A percentile compares a stretch with the other conserved stretches of the same genome.
phyloP scores from a whole-genome alignment of 1,139 yeast genomes.

The Hyphopichia burtonii region DNA sequence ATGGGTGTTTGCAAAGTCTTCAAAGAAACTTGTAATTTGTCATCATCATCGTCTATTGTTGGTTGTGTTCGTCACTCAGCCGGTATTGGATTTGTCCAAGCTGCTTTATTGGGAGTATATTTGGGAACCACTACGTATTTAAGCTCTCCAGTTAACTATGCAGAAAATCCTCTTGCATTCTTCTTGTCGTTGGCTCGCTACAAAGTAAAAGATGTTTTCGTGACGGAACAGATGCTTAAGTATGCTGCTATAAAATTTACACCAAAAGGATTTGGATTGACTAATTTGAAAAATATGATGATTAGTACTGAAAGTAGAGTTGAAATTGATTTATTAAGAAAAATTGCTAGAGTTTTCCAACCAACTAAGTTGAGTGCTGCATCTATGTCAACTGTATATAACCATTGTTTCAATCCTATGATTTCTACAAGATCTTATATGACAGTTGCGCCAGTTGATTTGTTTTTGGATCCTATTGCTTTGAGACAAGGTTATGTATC shows the following conservation, averaged over 20 bases:
- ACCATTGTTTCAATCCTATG: constrained; percentile 79
- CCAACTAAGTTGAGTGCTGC: constrained; percentile 66
- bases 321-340: constrained; percentile 56
- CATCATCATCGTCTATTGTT: constrained; percentile 67
- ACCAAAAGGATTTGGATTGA: constrained; percentile 66
- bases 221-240: constrained; percentile 81
- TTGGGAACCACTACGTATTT: constrained; percentile 84
- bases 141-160: constrained; percentile 76
- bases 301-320: constrained; percentile 79
- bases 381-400: constrained; percentile 74
- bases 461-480: constrained; percentile 85
- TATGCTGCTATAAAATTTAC: constrained; percentile 65
- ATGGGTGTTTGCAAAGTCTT: constrained; percentile 82
- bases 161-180: constrained; percentile 71
- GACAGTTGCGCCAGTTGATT: constrained; percentile 84
- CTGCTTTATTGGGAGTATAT: constrained; percentile 78
- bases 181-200: constrained; percentile 71
- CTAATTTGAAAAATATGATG: constrained; percentile 77
- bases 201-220: constrained; percentile 82
- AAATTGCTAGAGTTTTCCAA: constrained; percentile 62
- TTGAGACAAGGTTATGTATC: constrained; percentile 84
- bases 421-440: constrained; percentile 83
- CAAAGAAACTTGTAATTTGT: constrained; percentile 88
- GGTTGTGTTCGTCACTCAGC: constrained; percentile 85
- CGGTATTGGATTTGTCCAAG: constrained; percentile 86